phyloP scores from a whole-genome alignment of 306 rosid species.

The Glycyrrhiza uralensis region DNA sequence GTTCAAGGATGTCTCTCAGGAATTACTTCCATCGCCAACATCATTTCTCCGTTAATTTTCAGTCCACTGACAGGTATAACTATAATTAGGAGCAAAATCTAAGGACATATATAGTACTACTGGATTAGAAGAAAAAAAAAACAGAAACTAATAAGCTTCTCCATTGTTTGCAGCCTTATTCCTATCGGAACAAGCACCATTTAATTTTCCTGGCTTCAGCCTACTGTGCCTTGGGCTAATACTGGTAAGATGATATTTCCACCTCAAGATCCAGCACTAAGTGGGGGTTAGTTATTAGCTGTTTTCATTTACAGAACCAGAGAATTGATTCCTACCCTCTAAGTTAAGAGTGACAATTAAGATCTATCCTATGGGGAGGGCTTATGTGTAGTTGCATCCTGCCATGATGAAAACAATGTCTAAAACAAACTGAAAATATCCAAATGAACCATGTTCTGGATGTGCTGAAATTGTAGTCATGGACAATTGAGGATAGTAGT shows the following conservation, averaged over 20 bases:
- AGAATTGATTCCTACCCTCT: background rate
- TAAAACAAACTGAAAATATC: no score
- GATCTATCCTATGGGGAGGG: no score
- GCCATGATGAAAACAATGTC: background rate
- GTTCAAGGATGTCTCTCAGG: conserved; percentile 90
- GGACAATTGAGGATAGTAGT: no score
- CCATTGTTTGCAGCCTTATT: conserved; percentile 56
- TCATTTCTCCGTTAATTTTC: conserved; percentile 66
- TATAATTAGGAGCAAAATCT: background rate
- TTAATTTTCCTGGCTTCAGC: conserved; percentile 85
- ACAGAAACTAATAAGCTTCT: conserved; percentile 18
- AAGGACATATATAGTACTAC: background rate
- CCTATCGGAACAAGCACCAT: conserved; percentile 78
- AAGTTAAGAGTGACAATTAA: background rate
- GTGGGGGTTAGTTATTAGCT: background rate
- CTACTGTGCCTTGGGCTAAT: conserved; percentile 63
- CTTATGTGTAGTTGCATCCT: background rate
- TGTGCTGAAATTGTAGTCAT: no score
- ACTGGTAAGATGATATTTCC: conserved; percentile 40
- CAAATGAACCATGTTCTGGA: no score
- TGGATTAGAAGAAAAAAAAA: background rate
- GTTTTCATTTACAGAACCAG: background rate
- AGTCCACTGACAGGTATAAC: conserved; percentile 81
- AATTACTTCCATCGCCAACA: conserved; percentile 67
- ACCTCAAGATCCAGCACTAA: background rate